Evolutionary conservation across 495 filamentous ascomycete species (phyloP), one percentile per base, ranked within the genome.

Genomic region (Evansstolkia leycettana): DNA sequence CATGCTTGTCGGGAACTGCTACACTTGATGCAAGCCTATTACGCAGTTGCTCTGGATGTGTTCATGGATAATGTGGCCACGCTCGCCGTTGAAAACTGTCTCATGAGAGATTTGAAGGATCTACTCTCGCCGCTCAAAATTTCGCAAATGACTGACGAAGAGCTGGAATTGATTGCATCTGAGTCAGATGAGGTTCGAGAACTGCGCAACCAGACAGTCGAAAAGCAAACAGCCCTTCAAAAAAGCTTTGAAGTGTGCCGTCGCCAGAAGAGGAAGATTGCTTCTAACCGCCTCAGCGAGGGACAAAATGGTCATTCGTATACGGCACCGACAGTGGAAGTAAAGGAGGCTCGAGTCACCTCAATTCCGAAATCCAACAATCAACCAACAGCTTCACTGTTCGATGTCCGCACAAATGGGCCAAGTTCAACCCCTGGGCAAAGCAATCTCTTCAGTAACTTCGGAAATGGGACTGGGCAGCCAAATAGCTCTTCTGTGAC

Each of bases 41-140:
- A 41, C 14, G 26, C 33, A 5, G 74, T 81, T 47, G 73, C 76
- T 0, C 36, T 76, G 24, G 74, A 76, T 50, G 57, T 61, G 2
- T 76, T 82, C 46, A 50, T 78, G 23, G 75, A 81, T 33, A 65
- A 76, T 31, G 45, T 80, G 23, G 60, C 70, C 10, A 61, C 66
- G 11, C 52, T 72, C 34, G 72, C 71, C 1, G 62, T 78, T 16
- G 76, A 80, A 40, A 38, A 44, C 11, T 64, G 62, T 39, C 58
- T 79, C 33, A 46, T 78, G 7, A n/a, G 35, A 26, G 31, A 28
- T 27, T 26, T 47, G 5, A 17, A 23, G 9, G 27, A 41, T 14
- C 41, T 58, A 15, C 41, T 61, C 25, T 42, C 51, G 14, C 58
- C 56, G 10, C 32, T 45, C 34, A 34, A 33, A 27, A 43, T 37